A percentile compares a stretch with the other conserved stretches of the same genome.
Evolutionary conservation across 2,329 filamentous ascomycete species (phyloP).

Genomic region (Penicillium sp.): DNA sequence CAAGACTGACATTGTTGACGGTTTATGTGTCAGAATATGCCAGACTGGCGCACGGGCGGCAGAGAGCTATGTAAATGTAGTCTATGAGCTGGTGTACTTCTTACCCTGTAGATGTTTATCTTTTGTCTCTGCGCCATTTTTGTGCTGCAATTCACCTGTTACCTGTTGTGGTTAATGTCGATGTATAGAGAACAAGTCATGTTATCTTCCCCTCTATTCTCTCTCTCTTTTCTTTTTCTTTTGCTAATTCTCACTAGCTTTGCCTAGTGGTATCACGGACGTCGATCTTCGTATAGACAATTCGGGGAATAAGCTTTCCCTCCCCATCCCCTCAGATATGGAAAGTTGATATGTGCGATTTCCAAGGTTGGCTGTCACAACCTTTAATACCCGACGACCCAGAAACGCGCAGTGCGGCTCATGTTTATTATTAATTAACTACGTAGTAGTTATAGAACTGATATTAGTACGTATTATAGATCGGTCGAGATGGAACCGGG

Average conservation of each 20-base stretch:
- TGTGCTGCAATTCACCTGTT: background rate
- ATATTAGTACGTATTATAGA: background rate
- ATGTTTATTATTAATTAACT: too few relatives aligned
- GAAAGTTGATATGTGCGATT: background rate
- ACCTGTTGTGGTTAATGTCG: background rate
- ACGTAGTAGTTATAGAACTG: background rate
- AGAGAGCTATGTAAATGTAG: background rate
- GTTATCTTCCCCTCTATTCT: background rate
- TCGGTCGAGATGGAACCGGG: background rate
- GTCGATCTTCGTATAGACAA: slow-evolving; percentile 3
- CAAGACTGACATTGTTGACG: background rate
- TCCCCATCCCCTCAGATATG: background rate
- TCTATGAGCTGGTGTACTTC: background rate
- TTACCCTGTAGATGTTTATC: background rate
- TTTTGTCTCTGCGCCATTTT: background rate
- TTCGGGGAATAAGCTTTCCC: background rate
- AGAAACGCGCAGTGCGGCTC: background rate
- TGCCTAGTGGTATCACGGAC: background rate
- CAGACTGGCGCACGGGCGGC: background rate
- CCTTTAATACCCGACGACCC: background rate
- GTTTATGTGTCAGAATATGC: background rate
- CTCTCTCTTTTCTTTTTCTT: background rate
- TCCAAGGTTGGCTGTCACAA: background rate
- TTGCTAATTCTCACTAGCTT: background rate
- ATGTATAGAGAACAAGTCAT: background rate